phyloP scores from a whole-genome alignment of 129 eudicot genomes.

The Mikania micrantha region DNA sequence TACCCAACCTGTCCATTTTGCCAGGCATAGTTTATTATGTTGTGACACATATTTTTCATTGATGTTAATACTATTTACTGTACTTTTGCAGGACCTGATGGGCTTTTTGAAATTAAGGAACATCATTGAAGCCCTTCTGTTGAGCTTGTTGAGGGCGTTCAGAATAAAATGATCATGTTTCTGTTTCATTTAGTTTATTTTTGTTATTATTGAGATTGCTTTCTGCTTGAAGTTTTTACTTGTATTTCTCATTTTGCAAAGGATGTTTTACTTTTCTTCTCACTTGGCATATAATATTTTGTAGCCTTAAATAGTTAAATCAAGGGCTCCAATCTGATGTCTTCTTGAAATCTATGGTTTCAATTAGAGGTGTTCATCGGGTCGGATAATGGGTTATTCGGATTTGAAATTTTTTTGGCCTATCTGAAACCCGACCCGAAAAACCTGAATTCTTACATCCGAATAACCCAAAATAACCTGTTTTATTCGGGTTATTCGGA shows the following conservation, averaged over 20 bases:
- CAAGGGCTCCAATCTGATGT: background rate
- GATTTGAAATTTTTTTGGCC: no score
- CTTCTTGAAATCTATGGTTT: background rate
- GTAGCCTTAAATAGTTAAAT: conserved; percentile 4
- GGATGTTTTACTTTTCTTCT: conserved; percentile 1
- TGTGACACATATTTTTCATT: background rate
- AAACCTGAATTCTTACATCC: no score
- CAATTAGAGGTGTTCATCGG: no score
- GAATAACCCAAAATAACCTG: no score
- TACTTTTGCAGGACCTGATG: conserved; percentile 60
- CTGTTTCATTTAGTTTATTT: background rate
- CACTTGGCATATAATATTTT: conserved; percentile 13
- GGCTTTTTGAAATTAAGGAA: conserved; percentile 62
- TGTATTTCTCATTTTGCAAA: conserved; percentile 9
- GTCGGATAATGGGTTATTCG: no score
- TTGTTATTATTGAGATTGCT: conserved; percentile 2
- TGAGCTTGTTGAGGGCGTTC: conserved; percentile 4
- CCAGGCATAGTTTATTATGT: background rate
- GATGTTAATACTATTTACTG: background rate
- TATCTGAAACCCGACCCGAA: no score
- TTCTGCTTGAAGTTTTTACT: conserved; percentile 4
- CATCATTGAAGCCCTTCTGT: conserved; percentile 43
- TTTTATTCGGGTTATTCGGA: no score
- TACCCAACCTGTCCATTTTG: no score
- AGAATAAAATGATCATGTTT: conserved; percentile 9